Percentiles rank a stretch among this genome's conserved stretches.
Evolutionary conservation across 108 stramenopile species (phyloP).

Genomic region (Mediolabrus comicus): DNA sequence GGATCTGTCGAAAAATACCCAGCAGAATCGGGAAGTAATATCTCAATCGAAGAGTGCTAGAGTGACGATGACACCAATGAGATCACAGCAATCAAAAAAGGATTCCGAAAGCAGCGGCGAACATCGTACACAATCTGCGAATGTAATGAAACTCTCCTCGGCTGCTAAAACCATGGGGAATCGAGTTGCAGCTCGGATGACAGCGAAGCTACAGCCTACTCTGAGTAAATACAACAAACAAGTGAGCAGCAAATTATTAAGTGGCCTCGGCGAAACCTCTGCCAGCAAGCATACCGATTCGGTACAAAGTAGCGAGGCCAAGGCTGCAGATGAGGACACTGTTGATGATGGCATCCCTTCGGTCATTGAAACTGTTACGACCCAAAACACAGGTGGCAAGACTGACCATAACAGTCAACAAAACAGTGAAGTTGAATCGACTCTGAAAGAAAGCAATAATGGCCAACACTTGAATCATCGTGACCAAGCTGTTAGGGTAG

Average conservation of each 20-base stretch:
- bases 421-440: not conserved
- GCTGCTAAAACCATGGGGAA: not conserved
- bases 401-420: not conserved
- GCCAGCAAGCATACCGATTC: not conserved
- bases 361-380: not conserved
- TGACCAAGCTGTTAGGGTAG: not conserved
- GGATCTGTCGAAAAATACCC: not conserved
- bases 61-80: not conserved
- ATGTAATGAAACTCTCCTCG: not conserved
- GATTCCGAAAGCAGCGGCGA: not conserved
- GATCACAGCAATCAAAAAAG: not conserved
- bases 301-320: not conserved
- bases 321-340: not conserved
- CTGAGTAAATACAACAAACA: not conserved
- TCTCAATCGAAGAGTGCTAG: not conserved
- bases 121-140: not conserved
- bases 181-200: not conserved
- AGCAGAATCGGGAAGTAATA: not conserved
- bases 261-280: not conserved
- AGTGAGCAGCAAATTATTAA: not conserved
- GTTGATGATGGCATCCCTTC: not conserved
- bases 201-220: not conserved
- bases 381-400: not conserved
- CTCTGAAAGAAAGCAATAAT: not conserved
- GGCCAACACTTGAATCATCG: not conserved